A percentile compares a stretch with the other conserved stretches of the same genome.
These are phyloP conservation scores for Eucalyptus virginea DNA, from an alignment of 345 rosid species.

Conservation along the genomic window DNA sequence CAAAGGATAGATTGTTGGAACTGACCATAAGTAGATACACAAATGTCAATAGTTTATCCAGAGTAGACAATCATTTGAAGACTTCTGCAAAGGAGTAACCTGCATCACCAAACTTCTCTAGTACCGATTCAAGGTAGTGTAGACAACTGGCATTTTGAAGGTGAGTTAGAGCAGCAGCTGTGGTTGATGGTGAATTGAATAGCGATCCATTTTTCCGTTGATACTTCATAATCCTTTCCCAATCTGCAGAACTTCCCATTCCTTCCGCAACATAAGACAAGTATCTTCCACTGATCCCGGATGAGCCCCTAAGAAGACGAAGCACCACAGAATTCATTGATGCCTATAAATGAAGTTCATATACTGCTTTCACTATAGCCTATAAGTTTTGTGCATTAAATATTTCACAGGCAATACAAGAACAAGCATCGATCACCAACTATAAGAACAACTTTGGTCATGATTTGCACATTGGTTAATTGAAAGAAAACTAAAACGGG, in stretches of 20 bases:
- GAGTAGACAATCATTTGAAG: not conserved
- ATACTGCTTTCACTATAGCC: not conserved
- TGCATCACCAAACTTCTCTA: conserved; percentile 60
- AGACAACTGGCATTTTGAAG: conserved; percentile 47
- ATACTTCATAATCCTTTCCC: conserved; percentile 56
- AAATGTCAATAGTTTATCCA: not conserved
- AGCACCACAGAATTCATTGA: not conserved
- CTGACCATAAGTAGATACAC: conserved; percentile 27
- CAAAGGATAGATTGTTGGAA: conserved; percentile 65
- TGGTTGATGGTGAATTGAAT: conserved; percentile 82
- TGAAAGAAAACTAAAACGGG: not conserved
- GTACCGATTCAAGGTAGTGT: conserved; percentile 34
- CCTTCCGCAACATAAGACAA: conserved; percentile 67
- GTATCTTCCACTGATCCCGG: conserved; percentile 46
- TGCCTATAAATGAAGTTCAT: not conserved
- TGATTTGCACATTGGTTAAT: not conserved
- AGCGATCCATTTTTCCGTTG: conserved; percentile 70
- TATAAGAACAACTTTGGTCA: not conserved
- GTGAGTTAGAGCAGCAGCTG: conserved; percentile 63
- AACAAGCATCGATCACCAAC: not conserved
- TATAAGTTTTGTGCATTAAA: not conserved
- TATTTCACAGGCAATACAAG: not conserved
- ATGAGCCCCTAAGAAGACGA: conserved; percentile 7
- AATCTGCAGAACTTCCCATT: conserved; percentile 34
- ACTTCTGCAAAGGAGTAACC: conserved; percentile 15